Evolutionary conservation across 2,329 filamentous ascomycete genomes (phyloP).

Genomic region (Trichoderma cornu-damae): DNA sequence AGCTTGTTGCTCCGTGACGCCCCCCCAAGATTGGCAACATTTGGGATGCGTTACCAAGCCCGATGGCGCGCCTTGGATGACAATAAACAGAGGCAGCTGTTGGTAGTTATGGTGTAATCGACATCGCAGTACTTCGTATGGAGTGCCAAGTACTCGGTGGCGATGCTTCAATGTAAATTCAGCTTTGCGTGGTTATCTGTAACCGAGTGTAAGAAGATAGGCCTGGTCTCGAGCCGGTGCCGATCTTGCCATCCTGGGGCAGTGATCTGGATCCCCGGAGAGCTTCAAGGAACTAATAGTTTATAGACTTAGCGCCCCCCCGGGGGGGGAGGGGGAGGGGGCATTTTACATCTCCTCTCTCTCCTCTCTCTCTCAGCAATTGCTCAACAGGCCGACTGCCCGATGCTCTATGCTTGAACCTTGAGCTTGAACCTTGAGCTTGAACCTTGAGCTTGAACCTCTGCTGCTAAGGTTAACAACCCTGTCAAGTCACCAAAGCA

Average conservation of each 20-base stretch:
- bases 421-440: neutral
- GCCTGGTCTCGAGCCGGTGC: neutral
- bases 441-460: neutral
- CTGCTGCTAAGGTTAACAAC: neutral
- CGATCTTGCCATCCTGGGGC: neutral
- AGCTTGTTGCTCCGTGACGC: neutral
- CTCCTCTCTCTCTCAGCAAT: neutral
- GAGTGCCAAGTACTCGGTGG: neutral
- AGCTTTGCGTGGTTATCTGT: neutral
- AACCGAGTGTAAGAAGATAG: neutral
- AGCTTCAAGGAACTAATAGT: neutral
- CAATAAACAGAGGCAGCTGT: too few species aligned
- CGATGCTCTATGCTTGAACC: neutral
- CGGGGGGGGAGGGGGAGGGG: too few species aligned
- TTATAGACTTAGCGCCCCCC: neutral
- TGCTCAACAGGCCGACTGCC: neutral
- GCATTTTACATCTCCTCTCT: neutral
- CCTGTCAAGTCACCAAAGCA: neutral
- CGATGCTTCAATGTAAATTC: neutral
- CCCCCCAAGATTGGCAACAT: neutral
- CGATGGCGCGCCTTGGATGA: too few species aligned
- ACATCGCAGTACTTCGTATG: too few species aligned
- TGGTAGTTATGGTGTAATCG: too few species aligned
- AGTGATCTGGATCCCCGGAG: conserved; percentile 1
- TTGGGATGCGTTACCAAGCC: neutral